phyloP scores from a whole-genome alignment of 1,284 basidiomycete genomes.

The Moesziomyces globuligerus region DNA sequence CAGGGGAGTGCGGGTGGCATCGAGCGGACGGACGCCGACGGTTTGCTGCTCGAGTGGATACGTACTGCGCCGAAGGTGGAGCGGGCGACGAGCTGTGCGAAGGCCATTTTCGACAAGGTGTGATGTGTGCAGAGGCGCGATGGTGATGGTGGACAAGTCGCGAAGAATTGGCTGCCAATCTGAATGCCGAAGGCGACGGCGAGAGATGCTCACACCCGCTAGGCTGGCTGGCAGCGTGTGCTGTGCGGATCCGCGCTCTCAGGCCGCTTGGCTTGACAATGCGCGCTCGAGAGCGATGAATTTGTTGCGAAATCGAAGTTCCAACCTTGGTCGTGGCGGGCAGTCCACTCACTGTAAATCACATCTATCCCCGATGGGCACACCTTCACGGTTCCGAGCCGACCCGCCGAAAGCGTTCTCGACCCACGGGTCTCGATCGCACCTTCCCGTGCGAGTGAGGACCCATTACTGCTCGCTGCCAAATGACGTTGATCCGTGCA shows the following conservation, averaged over 20 bases:
- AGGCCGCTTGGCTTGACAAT: too few relatives aligned
- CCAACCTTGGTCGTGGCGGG: not conserved
- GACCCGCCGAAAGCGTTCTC: conserved; percentile 5
- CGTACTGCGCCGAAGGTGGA: conserved; percentile 49
- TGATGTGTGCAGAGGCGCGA: not conserved
- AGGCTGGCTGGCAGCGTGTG: not conserved
- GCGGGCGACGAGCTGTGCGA: conserved; percentile 40
- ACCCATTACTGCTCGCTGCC: conserved; percentile 10
- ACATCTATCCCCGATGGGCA: not conserved
- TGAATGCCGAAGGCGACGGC: conserved; percentile 6
- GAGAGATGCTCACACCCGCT: not conserved
- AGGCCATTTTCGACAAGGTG: conserved; percentile 30
- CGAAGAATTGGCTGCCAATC: not conserved
- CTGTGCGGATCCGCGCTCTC: not conserved
- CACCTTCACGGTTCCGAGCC: conserved; percentile 25
- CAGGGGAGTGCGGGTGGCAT: too few relatives aligned
- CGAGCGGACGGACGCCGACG: too few relatives aligned
- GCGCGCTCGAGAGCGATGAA: not conserved
- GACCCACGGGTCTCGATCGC: not conserved
- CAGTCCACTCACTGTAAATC: too few relatives aligned
- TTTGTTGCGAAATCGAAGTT: not conserved
- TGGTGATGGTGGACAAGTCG: conserved; percentile 10
- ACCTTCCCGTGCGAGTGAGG: conserved; percentile 20
- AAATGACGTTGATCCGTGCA: conserved; percentile 45
- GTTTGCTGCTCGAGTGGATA: conserved; percentile 6